phyloP scores from a whole-genome alignment of 108 stramenopile species.

The Nitzschia sp. region DNA sequence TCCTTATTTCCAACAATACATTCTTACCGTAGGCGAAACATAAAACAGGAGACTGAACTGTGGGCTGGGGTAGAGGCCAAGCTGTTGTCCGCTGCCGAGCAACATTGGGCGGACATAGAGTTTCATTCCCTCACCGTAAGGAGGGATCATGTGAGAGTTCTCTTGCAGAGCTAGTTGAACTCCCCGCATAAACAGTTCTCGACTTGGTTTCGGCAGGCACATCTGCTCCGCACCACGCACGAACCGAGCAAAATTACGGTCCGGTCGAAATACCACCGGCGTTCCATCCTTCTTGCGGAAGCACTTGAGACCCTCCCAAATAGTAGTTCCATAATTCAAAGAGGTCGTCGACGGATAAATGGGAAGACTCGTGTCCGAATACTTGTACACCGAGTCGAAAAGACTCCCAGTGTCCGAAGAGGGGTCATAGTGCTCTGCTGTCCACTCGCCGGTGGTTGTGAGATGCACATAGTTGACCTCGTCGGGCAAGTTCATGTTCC shows the following conservation, averaged over 20 bases:
- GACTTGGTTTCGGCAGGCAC: slow-evolving; percentile 65
- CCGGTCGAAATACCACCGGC: slow-evolving; percentile 76
- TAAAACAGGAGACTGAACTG: slow-evolving; percentile 69
- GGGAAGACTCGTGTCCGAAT: slow-evolving; percentile 46
- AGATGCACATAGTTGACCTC: slow-evolving; percentile 74
- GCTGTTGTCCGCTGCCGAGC: slow-evolving; percentile 62
- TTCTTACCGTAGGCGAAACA: slow-evolving; percentile 69
- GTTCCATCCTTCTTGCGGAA: slow-evolving; percentile 58
- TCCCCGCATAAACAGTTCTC: slow-evolving; percentile 69
- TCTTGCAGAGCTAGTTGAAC: slow-evolving; percentile 60
- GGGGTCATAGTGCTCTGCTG: slow-evolving; percentile 63
- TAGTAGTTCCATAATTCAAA: slow-evolving; percentile 82
- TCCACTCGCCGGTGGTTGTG: slow-evolving; percentile 66
- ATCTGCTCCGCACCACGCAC: slow-evolving; percentile 65
- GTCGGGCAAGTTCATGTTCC: slow-evolving; percentile 81
- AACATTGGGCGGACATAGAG: slow-evolving; percentile 79
- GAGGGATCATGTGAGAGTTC: slow-evolving; percentile 73
- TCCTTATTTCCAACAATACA: no score
- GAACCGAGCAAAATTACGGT: slow-evolving; percentile 72
- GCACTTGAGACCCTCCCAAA: slow-evolving; percentile 88
- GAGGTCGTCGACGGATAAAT: slow-evolving; percentile 72
- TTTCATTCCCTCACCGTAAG: slow-evolving; percentile 74
- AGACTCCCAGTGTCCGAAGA: slow-evolving; percentile 52
- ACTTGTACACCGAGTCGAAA: slow-evolving; percentile 57
- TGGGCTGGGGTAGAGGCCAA: slow-evolving; percentile 73